Conservation (phyloP, 2,329 filamentous ascomycete genomes). For the Tolypocladium tundrense region DNA sequence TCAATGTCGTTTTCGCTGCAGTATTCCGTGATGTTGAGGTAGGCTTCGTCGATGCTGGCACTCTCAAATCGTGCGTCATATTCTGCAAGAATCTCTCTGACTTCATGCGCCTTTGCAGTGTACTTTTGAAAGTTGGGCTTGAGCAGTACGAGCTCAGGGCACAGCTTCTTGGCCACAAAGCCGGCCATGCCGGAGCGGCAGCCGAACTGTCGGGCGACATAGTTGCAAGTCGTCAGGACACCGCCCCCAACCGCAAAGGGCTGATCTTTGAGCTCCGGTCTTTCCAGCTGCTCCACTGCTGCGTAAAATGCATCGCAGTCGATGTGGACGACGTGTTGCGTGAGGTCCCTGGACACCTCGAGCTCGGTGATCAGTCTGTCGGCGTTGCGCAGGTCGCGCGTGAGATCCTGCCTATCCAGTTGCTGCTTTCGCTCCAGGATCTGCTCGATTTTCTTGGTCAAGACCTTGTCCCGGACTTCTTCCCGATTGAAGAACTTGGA, state of each 20-base stretch:
- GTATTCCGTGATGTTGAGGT: conserved; percentile 87
- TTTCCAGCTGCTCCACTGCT: conserved; percentile 76
- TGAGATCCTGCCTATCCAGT: conserved; percentile 67
- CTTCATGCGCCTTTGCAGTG: conserved; percentile 76
- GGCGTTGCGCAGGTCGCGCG: conserved; percentile 60
- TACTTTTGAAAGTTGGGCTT: conserved; percentile 89
- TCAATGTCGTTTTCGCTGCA: conserved; percentile 57
- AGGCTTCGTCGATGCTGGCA: conserved; percentile 92
- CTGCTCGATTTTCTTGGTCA: conserved; percentile 76
- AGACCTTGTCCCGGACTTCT: conserved; percentile 65
- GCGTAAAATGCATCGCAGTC: conserved; percentile 98
- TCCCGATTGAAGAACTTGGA: conserved; percentile 95
- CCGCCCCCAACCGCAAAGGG: conserved; percentile 82
- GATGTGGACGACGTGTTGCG: conserved; percentile 78
- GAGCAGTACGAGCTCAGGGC: conserved; percentile 72
- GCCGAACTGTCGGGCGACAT: conserved; percentile 79
- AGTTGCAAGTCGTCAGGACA: conserved; percentile 66
- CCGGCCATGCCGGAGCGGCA: conserved; percentile 92
- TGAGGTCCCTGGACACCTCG: conserved; percentile 69
- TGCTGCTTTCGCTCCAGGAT: conserved; percentile 66
- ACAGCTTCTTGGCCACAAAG: conserved; percentile 91
- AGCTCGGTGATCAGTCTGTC: conserved; percentile 74
- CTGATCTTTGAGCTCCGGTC: conserved; percentile 73
- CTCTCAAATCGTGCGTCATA: conserved; percentile 90
- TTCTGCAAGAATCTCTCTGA: conserved; percentile 69